phyloP scores from a whole-genome alignment of 331 rosid genomes.

The Pyrus hybrid region DNA sequence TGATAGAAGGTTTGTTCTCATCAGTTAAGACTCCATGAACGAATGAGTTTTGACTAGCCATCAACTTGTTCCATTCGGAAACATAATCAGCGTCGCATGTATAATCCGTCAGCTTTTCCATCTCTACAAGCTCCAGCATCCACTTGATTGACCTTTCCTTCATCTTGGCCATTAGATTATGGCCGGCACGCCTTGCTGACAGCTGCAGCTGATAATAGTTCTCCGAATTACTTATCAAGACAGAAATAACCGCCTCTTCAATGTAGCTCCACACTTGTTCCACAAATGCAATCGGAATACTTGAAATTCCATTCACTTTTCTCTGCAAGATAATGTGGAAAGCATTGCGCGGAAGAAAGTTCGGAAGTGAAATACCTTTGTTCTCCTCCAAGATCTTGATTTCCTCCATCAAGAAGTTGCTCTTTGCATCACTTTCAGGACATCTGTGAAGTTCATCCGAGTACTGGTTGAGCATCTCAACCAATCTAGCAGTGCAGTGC shows the following conservation, averaged over 20 bases:
- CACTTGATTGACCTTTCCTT: constrained; percentile 22
- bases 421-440: constrained; percentile 7
- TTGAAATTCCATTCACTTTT: constrained; percentile 21
- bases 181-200: constrained; percentile 8
- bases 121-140: constrained; percentile 26
- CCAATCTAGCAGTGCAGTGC: constrained; percentile 53
- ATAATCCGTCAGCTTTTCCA: constrained; percentile 47
- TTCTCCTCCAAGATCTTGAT: constrained; percentile 32
- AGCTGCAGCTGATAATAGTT: constrained; percentile 32
- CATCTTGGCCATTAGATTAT: constrained; percentile 24
- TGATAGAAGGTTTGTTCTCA: fast-evolving
- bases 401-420: constrained; percentile 31
- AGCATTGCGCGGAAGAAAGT: constrained; percentile 35
- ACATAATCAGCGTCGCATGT: constrained; percentile 35
- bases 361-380: constrained; percentile 31
- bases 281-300: constrained; percentile 26
- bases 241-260: constrained; percentile 12
- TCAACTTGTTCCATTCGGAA: constrained; percentile 14
- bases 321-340: constrained; percentile 20
- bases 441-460: constrained; percentile 10
- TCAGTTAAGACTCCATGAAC: background rate
- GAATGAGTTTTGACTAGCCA: constrained; percentile 4
- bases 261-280: constrained; percentile 37
- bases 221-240: constrained; percentile 13
- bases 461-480: constrained; percentile 29